Evolutionary conservation across 2,329 filamentous ascomycete species (phyloP).

Genomic region (Diaporthe amygdali): DNA sequence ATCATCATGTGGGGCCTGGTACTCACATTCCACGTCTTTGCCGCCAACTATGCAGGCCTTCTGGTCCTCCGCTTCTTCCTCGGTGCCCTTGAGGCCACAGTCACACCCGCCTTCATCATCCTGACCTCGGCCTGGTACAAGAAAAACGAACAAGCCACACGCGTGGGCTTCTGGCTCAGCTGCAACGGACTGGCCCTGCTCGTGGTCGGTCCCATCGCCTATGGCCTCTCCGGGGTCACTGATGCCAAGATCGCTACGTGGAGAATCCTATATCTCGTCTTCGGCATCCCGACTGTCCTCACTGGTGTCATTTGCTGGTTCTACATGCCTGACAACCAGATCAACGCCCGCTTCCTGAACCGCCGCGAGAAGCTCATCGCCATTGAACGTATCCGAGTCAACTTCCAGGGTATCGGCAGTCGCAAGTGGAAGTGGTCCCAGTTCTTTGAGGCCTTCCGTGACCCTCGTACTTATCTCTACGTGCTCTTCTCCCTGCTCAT

Average conservation of each 20-base stretch:
- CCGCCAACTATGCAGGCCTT: slow-evolving; percentile 31
- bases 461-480: slow-evolving; percentile 60
- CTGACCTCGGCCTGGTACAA: slow-evolving; percentile 34
- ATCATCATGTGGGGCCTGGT: slow-evolving; percentile 46
- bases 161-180: slow-evolving; percentile 12
- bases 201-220: slow-evolving; percentile 19
- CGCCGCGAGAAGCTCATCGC: slow-evolving; percentile 57
- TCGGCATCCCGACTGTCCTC: slow-evolving; percentile 28
- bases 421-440: slow-evolving; percentile 50
- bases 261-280: slow-evolving; percentile 18
- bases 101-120: slow-evolving; percentile 33
- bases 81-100: slow-evolving; percentile 32
- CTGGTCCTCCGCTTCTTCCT: slow-evolving; percentile 31
- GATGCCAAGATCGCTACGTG: neutral
- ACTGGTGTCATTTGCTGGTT: slow-evolving; percentile 54
- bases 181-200: slow-evolving; percentile 18
- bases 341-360: slow-evolving; percentile 64
- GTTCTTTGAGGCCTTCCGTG: slow-evolving; percentile 48
- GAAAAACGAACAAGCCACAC: slow-evolving; percentile 24
- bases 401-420: slow-evolving; percentile 57
- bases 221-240: neutral
- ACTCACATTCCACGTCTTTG: slow-evolving; percentile 30
- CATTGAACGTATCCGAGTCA: slow-evolving; percentile 52
- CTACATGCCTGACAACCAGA: slow-evolving; percentile 61
- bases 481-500: slow-evolving; percentile 49